A percentile compares a stretch with the other conserved stretches of the same genome.
phyloP scores from a whole-genome alignment of 805 yeast genomes.

The Candida sonorensis region DNA sequence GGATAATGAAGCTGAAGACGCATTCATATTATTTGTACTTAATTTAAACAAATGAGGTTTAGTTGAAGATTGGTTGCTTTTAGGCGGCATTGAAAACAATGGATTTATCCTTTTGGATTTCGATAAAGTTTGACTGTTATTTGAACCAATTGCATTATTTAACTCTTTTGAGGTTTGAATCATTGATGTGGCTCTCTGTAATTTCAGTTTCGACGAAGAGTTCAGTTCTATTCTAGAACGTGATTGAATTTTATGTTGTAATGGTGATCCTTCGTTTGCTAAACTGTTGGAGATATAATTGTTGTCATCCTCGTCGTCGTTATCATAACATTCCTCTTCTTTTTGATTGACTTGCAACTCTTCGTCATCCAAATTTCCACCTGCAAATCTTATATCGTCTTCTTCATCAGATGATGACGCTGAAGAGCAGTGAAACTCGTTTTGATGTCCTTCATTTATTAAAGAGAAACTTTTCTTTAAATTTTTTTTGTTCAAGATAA shows the following conservation, averaged over 20 bases:
- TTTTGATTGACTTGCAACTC: too few relatives aligned
- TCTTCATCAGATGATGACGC: conserved; percentile 10
- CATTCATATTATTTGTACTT: conserved; percentile 9
- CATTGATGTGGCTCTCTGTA: conserved; percentile 25
- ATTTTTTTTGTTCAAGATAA: conserved; percentile 12
- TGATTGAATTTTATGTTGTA: conserved; percentile 24
- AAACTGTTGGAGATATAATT: conserved; percentile 8
- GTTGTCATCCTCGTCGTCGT: conserved; percentile 7
- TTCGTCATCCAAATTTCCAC: conserved; percentile 3
- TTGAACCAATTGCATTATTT: background rate
- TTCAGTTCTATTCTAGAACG: conserved; percentile 12
- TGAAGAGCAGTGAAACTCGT: conserved; percentile 12
- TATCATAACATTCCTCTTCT: too few relatives aligned
- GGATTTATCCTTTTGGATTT: too few relatives aligned
- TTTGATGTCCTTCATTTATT: conserved; percentile 16
- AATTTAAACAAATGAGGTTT: conserved; percentile 11
- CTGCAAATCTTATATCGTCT: too few relatives aligned
- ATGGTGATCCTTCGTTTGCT: conserved; percentile 31
- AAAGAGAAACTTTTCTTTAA: conserved; percentile 20
- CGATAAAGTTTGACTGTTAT: too few relatives aligned
- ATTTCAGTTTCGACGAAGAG: conserved; percentile 11
- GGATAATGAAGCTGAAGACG: conserved; percentile 8
- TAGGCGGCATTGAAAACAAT: too few relatives aligned
- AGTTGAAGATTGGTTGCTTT: background rate
- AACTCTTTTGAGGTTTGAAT: conserved; percentile 10